These are phyloP conservation scores for Tolypocladium guangdongense DNA, from an alignment of 2,329 filamentous ascomycete genomes.

Conservation along the genomic window DNA sequence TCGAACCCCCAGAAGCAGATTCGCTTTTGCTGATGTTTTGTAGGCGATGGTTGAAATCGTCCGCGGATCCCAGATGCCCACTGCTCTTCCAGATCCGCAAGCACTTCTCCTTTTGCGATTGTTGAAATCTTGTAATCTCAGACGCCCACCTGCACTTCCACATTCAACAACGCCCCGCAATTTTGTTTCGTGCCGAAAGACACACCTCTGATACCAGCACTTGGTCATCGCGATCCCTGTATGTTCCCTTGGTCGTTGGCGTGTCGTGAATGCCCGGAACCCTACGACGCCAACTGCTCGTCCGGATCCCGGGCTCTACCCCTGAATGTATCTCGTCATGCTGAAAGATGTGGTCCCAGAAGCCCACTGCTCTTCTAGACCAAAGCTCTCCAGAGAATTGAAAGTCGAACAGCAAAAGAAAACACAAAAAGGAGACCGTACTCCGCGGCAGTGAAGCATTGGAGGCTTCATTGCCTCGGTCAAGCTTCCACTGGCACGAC, in stretches of 20 bases:
- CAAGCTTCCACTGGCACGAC: conserved; percentile 14
- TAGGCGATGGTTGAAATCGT: conserved; percentile 3
- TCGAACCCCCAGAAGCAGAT: not conserved
- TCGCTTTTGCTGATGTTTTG: not conserved
- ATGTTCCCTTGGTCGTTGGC: not conserved
- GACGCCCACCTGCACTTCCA: conserved; percentile 9
- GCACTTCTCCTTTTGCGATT: not conserved
- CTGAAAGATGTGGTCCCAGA: conserved; percentile 7
- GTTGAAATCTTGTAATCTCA: conserved; percentile 10
- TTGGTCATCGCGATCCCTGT: not conserved
- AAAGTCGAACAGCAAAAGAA: not conserved
- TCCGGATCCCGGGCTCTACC: not conserved
- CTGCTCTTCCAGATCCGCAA: conserved; percentile 11
- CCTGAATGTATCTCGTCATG: not conserved
- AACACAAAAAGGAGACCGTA: not conserved
- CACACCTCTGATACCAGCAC: not conserved
- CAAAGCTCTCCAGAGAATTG: not conserved
- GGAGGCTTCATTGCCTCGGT: not conserved
- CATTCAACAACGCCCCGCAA: not conserved
- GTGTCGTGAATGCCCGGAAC: not conserved
- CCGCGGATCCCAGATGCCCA: conserved; percentile 12
- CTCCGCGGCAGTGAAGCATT: not conserved
- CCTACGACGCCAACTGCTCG: conserved; percentile 3
- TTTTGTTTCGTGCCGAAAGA: not conserved
- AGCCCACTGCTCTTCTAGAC: conserved; percentile 15